Base-by-base conservation (phyloP, 345 rosid genomes). In the Acer negundo region DNA sequence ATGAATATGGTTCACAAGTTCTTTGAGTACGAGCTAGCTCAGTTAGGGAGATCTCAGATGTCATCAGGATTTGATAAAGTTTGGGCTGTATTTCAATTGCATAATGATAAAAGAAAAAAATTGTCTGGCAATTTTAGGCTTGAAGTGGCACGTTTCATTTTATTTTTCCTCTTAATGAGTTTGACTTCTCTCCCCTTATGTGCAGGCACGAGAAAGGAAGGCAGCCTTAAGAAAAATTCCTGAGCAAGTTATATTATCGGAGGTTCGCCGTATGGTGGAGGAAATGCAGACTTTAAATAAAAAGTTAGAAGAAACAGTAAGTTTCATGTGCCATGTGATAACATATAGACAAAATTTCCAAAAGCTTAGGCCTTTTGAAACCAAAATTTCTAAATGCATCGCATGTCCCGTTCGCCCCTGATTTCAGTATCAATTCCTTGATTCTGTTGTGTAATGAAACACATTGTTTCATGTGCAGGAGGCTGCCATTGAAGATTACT, bases 231-330 rank as follows among this genome's bases (percentile, higher is more conserved):
- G 89, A 79, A 92, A 80, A 84, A 79, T 90, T 62, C 99, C 98
- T 28, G 99, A 96, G 84, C 93, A 88, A 84, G 73, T 82, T 79
- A 83, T 96, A 72, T 81, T 96, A 64, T 58, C 87, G 44, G 98
- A 92, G 86, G 93, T 96, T 79, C 97, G 95, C 15, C 88, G 83
- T 0, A 89, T 96, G 99, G 99, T 96, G 59, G 94, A 92, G 79
- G 89, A 94, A 83, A 96, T 96, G 98, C 95, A 91, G 81, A 78
- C 75, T 70, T 78, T 96, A 67, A 96, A 94, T 83, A 89, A 77
- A 83, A 89, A 81, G 85, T 90, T 96, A 55, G 99, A 96, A 73
- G 94, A 92, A 80, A 91, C 97, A 47, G 98, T 96, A 79, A 80
- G 91, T 79, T 73, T 67, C 46, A 3, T 35, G 38, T 35, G 38